Base-by-base conservation (phyloP, 2,329 filamentous ascomycete genomes). In the Capronia epimyces region DNA sequence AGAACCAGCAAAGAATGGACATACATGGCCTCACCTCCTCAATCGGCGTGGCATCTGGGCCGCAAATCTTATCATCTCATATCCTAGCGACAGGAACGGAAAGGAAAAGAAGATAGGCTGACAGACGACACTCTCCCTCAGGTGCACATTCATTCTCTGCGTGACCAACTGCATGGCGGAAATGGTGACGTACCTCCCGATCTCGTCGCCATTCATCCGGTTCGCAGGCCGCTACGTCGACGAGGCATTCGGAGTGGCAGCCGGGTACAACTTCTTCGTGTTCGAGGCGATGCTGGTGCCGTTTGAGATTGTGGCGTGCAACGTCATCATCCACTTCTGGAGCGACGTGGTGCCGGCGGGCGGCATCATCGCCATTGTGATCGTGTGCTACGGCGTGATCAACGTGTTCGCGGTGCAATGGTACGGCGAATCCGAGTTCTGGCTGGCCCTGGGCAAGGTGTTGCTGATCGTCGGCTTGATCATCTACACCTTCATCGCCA, bases 381-480 rank as follows among this genome's bases (percentile, higher is more conserved):
- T 77, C 16, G 56, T 71, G 1, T 64, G 72, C 32, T 77, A 75
- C 46, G 65, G 60, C 15, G 46, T 71, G 5, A 71, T 90, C 69
- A 91, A 91, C 60, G 60, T 89, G 41, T 74, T 90, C 53, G 83
- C 83, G 1, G 84, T 89, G 15, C 75, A 84, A 57, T 87, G 77
- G 75, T 89, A 87, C 52, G 86, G 86, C 39, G 85, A 89, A 67
- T 79, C 82, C 0, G 87, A 93, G 64, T 93, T 94, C 63, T 79
- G 79, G 71, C 80, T 83, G 16, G 82, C 87, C 2, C 65, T 87
- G 1, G 83, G 83, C 48, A 89, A 89, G 65, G 78, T 89, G 2
- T 60, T 89, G 1, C 75, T 89, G 44, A 86, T 87, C 53, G 68
- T 89, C 29, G 84, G 80, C 1, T 74, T 91, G 44, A 77, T 90